Conservation (phyloP, 2,329 filamentous ascomycete species). For the Cordyceps tenuipes region DNA sequence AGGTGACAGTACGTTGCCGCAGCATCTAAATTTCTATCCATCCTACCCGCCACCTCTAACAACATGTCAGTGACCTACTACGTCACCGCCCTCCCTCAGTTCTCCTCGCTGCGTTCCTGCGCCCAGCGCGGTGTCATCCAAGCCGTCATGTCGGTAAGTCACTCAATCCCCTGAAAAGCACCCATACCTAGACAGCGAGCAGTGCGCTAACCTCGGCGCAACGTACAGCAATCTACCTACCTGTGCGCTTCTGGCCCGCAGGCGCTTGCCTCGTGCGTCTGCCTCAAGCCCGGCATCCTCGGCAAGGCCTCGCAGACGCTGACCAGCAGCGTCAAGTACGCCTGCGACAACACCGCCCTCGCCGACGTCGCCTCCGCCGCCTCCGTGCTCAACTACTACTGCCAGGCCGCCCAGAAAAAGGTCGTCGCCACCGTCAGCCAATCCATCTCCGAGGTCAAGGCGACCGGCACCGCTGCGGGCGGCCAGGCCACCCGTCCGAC, state of each 20-base stretch:
- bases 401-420: constrained; percentile 33
- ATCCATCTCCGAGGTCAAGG: constrained; percentile 18
- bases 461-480: background rate
- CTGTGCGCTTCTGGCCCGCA: constrained; percentile 34
- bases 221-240: constrained; percentile 2
- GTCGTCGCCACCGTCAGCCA: constrained; percentile 30
- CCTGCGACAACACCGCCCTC: constrained; percentile 29
- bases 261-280: constrained; percentile 38
- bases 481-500: background rate
- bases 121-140: constrained; percentile 27
- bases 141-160: constrained; percentile 8
- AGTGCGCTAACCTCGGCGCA: too few relatives aligned
- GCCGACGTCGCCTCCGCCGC: constrained; percentile 34
- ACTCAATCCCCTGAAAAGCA: too few relatives aligned
- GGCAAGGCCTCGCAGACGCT: constrained; percentile 28
- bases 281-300: constrained; percentile 35
- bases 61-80: constrained; percentile 34
- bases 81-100: constrained; percentile 37
- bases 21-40: background rate
- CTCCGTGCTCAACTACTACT: constrained; percentile 33
- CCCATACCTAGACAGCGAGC: too few relatives aligned
- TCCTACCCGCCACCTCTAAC: too few relatives aligned
- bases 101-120: constrained; percentile 30
- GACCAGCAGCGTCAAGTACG: constrained; percentile 29
- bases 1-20: constrained; percentile 32